Base-by-base conservation (phyloP, 1,139 yeast genomes). In the Zygoascus hellenicus region DNA sequence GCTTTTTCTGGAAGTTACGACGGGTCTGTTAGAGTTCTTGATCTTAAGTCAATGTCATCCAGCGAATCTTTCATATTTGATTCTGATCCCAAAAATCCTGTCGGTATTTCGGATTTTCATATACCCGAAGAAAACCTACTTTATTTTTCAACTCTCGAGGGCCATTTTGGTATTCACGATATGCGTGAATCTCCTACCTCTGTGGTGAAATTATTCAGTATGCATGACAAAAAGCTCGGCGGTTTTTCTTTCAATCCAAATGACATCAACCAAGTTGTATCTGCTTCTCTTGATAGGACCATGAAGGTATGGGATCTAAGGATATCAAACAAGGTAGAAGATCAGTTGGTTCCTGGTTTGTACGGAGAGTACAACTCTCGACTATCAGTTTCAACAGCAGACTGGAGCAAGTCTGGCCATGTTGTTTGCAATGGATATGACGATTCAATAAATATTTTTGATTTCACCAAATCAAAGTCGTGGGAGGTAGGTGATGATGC, bases 361-460 rank as follows among this genome's bases (percentile, higher is more conserved):
- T 74, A 76, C 51, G 92, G 92, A 0, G 71, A 78, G 10, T 90
- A 81, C 60, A 65, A 74, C 16, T 84, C 95, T 4, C 69, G 95
- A 49, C 70, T 90, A 33, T 86, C 96, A 47, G 80, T 90, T 0
- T 87, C 96, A 28, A 77, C 83, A 34, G 90, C 90, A 0, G 95
- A 87, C 50, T 92, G 96, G 92, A 89, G 88, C 55, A 61, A 68
- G 2, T 73, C 77, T 5, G 89, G 89, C 50, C 79, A 81, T 50
- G 70, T 92, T 48, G 96, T 90, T 0, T 85, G 95, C 63, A 90
- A 92, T 62, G 96, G 97, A 0, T 92, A 92, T 59, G 97, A 88
- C 61, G 95, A 92, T 61, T 78, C 85, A 0, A 76, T 92, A 33
- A 71, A 79, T 48, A 63, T 83, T 9, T 81, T 83, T 57, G 79